These are phyloP conservation scores for Sungouiozyma ichnusensis DNA, from an alignment of 805 yeast species.

Conservation along the genomic window DNA sequence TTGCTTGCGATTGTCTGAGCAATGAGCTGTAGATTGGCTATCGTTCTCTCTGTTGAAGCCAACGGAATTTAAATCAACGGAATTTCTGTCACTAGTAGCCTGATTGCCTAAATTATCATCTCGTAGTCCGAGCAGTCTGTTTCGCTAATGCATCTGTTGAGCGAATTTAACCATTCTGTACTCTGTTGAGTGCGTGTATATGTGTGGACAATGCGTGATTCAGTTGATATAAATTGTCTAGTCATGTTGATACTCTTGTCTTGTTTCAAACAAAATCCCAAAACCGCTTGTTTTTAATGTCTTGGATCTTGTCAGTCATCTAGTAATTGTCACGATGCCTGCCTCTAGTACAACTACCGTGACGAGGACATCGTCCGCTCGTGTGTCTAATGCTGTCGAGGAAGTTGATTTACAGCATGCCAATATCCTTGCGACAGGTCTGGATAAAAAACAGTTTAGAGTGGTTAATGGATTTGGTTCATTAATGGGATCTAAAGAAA, in stretches of 20 bases:
- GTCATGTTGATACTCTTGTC: too few species aligned
- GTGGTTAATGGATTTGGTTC: conserved; percentile 74
- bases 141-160: not conserved
- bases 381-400: conserved; percentile 2
- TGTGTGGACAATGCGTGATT: too few species aligned
- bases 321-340: conserved; percentile 3
- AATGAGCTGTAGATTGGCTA: too few species aligned
- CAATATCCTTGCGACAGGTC: conserved; percentile 74
- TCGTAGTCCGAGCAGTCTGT: too few species aligned
- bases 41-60: not conserved
- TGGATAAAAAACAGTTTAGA: conserved; percentile 57
- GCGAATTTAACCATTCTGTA: not conserved
- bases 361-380: not conserved
- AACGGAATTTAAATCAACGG: not conserved
- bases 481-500: conserved; percentile 71
- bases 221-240: too few species aligned
- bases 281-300: too few species aligned
- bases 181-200: not conserved
- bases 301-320: too few species aligned
- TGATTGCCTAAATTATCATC: too few species aligned
- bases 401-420: conserved; percentile 56
- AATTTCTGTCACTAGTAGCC: not conserved
- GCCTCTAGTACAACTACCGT: conserved; percentile 2
- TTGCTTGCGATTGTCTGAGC: too few species aligned
- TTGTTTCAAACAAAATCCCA: too few species aligned